These are phyloP conservation scores for Naganishia sp. DNA, from an alignment of 1,284 basidiomycete species.

Conservation along the genomic window DNA sequence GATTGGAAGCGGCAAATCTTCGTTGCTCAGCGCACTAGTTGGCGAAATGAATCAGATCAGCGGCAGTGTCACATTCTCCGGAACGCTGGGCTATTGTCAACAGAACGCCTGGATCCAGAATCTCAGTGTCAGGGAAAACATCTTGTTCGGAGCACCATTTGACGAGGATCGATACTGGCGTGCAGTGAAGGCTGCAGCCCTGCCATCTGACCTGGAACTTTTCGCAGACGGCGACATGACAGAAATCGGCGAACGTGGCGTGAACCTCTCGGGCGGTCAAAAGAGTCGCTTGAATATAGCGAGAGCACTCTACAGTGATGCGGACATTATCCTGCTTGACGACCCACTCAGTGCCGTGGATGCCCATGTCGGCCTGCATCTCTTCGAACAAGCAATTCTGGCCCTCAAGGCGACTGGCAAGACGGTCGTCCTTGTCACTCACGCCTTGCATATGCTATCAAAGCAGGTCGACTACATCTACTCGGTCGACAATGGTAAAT, in stretches of 20 bases:
- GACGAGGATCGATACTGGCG: constrained; percentile 38
- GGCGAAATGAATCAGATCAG: constrained; percentile 71
- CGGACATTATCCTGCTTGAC: constrained; percentile 60
- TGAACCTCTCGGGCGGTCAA: constrained; percentile 47
- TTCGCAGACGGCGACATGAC: constrained; percentile 53
- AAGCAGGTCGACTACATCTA: constrained; percentile 52
- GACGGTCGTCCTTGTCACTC: constrained; percentile 71
- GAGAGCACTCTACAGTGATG: constrained; percentile 69
- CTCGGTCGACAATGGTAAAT: constrained; percentile 36
- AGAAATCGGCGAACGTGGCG: constrained; percentile 62
- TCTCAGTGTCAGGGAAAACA: constrained; percentile 61
- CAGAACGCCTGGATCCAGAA: constrained; percentile 75
- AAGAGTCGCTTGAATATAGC: constrained; percentile 76
- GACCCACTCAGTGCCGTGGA: constrained; percentile 71
- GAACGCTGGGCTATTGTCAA: constrained; percentile 67
- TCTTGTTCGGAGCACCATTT: constrained; percentile 40
- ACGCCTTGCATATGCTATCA: constrained; percentile 66
- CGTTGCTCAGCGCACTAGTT: constrained; percentile 67
- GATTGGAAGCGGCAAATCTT: constrained; percentile 53
- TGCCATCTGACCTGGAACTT: constrained; percentile 41
- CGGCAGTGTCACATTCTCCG: constrained; percentile 66
- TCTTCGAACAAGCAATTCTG: constrained; percentile 62
- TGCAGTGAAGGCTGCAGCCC: constrained; percentile 40
- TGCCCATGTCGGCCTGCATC: constrained; percentile 48
- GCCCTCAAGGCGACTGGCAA: constrained; percentile 59